phyloP scores from a whole-genome alignment of 2,329 filamentous ascomycete genomes.

The Sarocladium brachiariae region DNA sequence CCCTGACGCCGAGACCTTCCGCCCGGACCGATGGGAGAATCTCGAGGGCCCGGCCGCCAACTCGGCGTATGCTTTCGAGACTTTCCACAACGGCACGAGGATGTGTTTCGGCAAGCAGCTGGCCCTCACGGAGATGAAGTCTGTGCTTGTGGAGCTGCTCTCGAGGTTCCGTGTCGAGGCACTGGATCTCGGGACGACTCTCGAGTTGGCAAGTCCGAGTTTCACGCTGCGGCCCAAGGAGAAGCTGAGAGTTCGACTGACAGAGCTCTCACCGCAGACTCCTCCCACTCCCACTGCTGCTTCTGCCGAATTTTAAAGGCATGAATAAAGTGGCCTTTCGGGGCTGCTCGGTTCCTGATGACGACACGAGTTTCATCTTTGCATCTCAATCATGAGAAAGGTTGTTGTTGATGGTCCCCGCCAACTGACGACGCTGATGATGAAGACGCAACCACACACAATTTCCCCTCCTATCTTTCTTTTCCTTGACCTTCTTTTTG shows the following conservation, averaged over 20 bases:
- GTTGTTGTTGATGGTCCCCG: neutral
- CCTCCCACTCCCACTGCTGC: too few species aligned
- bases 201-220: conserved; percentile 13
- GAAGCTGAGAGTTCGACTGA: conserved; percentile 10
- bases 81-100: conserved; percentile 30
- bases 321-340: too few species aligned
- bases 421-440: neutral
- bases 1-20: conserved; percentile 23
- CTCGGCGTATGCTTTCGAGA: conserved; percentile 25
- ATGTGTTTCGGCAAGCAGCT: conserved; percentile 31
- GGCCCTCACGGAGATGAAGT: conserved; percentile 31
- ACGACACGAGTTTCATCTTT: conserved; percentile 3
- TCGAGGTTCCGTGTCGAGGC: conserved; percentile 22
- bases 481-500: neutral
- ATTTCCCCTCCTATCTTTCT: neutral
- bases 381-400: neutral
- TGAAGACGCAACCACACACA: neutral
- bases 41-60: conserved; percentile 16
- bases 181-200: neutral
- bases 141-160: conserved; percentile 26
- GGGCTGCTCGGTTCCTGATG: too few species aligned
- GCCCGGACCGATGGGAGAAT: conserved; percentile 32
- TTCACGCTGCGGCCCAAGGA: conserved; percentile 16
- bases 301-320: too few species aligned
- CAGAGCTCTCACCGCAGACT: conserved; percentile 15